Evolutionary conservation across 2,329 filamentous ascomycete species (phyloP), one percentile per base, ranked within the genome.

Genomic region (Rugonectria rugulosa): DNA sequence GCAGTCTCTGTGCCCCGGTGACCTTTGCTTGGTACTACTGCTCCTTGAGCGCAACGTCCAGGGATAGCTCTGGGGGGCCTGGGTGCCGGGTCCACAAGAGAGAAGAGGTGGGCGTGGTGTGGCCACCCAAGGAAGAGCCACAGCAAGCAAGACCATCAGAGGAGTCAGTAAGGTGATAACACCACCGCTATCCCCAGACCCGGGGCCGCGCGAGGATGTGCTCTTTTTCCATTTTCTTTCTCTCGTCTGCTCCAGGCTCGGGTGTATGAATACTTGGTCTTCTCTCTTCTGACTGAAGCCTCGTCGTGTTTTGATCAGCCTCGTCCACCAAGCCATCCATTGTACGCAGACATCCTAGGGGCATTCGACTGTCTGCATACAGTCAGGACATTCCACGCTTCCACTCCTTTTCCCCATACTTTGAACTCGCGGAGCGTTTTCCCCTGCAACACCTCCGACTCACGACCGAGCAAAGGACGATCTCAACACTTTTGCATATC

Each of bases 131-230:
- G 55, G 44, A 60, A 60, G 56, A 62, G 59, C 55, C 46, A 49
- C 40, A 45, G 50, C 59, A 59, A 46, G 54, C 52, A 57, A 61
- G 56, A 46, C 54, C 27, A 21, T 50, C 45, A 57, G 54, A 54
- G 56, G 50, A 56, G 60, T 53, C 55, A 56, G 43, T 58, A 63
- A 68, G 62, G 65, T 68, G 63, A 68, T 68, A 68, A 68, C 62
- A 67, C 65, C 57, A 63, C 65, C 50, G 57, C 60, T 55, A 61
- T 68, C 65, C 65, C 65, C 65, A 68, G 59, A 58, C 62, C 63
- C 61, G 42, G 61, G 50, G 45, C 57, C 42, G 50, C 51, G 59
- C 52, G 48, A 55, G 46, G 43, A 37, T 51, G 46, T 48, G 48
- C 50, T 60, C 52, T 48, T 66, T 59, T 56, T 44, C 24, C 44